A percentile compares a stretch with the other conserved stretches of the same genome.
These are phyloP conservation scores for Floccularia luteovirens DNA, from an alignment of 768 basidiomycete genomes.

Conservation along the genomic window DNA sequence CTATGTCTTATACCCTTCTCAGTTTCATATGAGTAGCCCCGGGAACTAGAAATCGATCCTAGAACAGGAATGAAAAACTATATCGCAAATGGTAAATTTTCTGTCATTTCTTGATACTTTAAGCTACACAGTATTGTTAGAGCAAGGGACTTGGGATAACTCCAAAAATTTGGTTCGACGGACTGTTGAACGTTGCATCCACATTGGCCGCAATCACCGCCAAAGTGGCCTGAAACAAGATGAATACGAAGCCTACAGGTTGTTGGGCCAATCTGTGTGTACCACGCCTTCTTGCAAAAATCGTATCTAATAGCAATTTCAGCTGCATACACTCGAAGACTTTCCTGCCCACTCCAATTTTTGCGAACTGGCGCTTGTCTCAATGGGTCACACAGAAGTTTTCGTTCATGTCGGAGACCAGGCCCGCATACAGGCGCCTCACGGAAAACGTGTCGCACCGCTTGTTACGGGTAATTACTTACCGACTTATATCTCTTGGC, in stretches of 20 bases:
- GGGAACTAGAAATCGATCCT: constrained; percentile 80
- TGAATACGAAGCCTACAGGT: constrained; percentile 72
- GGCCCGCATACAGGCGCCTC: constrained; percentile 65
- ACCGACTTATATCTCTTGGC: background rate
- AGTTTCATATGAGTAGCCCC: constrained; percentile 34
- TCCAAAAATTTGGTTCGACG: constrained; percentile 73
- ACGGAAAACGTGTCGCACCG: constrained; percentile 71
- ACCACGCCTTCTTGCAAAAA: constrained; percentile 7
- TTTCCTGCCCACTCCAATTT: constrained; percentile 89
- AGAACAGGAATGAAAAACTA: constrained; percentile 93
- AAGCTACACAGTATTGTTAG: constrained; percentile 12
- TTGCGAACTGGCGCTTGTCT: constrained; percentile 74
- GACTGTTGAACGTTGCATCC: constrained; percentile 71
- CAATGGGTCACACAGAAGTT: constrained; percentile 66
- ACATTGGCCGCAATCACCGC: constrained; percentile 61
- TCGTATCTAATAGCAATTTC: background rate
- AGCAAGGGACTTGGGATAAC: constrained; percentile 80
- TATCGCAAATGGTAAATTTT: constrained; percentile 64
- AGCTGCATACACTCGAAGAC: constrained; percentile 82
- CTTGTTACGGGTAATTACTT: constrained; percentile 60
- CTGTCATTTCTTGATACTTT: background rate
- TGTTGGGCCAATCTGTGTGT: constrained; percentile 64
- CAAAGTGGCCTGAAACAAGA: constrained; percentile 53
- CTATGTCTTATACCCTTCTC: background rate
- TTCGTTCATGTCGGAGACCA: constrained; percentile 86